Evolutionary conservation across 495 filamentous ascomycete genomes (phyloP).

Genomic region (Glarea lozoyensis): DNA sequence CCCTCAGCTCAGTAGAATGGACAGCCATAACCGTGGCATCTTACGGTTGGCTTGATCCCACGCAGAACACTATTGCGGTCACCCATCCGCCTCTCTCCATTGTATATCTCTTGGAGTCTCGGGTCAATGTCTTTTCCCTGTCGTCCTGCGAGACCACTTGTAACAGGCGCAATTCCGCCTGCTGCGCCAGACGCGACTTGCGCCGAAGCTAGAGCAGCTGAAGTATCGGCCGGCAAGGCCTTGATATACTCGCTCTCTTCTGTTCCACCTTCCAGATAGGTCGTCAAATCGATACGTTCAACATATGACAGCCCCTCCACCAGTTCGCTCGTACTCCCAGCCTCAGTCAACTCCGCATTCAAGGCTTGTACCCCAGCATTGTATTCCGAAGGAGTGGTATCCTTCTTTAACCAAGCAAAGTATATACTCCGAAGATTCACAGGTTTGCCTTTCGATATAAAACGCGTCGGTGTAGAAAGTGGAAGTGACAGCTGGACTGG

Average conservation of each 20-base stretch:
- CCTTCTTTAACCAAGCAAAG: conserved; percentile 88
- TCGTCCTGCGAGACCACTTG: conserved; percentile 41
- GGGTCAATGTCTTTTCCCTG: conserved; percentile 61
- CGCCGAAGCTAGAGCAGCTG: conserved; percentile 35
- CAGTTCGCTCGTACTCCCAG: conserved; percentile 40
- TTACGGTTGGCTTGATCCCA: conserved; percentile 83
- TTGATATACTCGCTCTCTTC: conserved; percentile 91
- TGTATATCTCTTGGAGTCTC: conserved; percentile 77
- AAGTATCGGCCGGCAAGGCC: conserved; percentile 55
- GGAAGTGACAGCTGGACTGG: conserved; percentile 56
- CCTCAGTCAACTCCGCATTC: conserved; percentile 64
- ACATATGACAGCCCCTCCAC: conserved; percentile 85
- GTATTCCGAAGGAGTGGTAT: conserved; percentile 80
- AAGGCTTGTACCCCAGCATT: conserved; percentile 72
- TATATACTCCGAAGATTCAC: conserved; percentile 91
- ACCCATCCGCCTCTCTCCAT: conserved; percentile 80
- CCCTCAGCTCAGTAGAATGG: not conserved
- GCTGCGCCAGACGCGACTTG: conserved; percentile 43
- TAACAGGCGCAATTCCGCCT: conserved; percentile 30
- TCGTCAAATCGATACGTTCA: conserved; percentile 80
- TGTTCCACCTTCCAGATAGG: conserved; percentile 81
- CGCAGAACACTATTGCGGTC: conserved; percentile 83
- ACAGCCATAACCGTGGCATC: too few species aligned
- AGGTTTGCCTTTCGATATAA: conserved; percentile 59
- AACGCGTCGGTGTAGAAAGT: conserved; percentile 73